Evolutionary conservation across 345 rosid species (phyloP), one percentile per base, ranked within the genome.

Genomic region (Alliaria petiolata): DNA sequence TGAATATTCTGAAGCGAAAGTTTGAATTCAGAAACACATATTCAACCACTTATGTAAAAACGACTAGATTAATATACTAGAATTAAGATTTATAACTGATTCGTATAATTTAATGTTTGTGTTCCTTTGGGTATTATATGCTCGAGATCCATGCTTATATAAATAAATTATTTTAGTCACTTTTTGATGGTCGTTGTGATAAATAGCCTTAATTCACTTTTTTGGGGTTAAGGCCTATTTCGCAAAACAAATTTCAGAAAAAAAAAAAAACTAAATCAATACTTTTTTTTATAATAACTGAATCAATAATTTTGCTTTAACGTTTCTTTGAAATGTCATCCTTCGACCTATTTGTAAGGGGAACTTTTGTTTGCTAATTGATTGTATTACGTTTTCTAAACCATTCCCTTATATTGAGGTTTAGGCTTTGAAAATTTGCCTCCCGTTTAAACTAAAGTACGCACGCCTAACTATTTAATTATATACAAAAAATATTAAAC

Each of bases 401-500:
- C 75, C 50, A 26, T 47, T 49, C 28, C 60, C 75, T 60, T 70
- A 39, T 49, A 60, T 59, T 70, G 52, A 28, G 75, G 75, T 50
- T 59, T 19, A 39, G 59, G 60, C 67, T 60, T 70, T 60, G 75
- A 70, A 49, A 49, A 1, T 49, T 39, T 70, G 52, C 42, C 25
- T n/a, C 59, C 28, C 15, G 9, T 46, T 70, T 20, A 70, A 70
- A 28, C 36, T 45, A 69, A 52, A 66, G 44, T 28, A 70, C 58
- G 25, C 39, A 15, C 38, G 47, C 66, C 30, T 25, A 46, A 70
- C 57, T 38, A 36, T 38, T 58, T 59, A 26, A 16, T 9, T 52
- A 16, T 49, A 50, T 38, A 22, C 31, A 28, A 15, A 7, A 19
- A 36, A 47, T 16, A 36, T 58, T 34, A 35, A 68, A 58, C 47